A percentile compares a stretch with the other conserved stretches of the same genome.
phyloP scores from a whole-genome alignment of 2,329 filamentous ascomycete species.

The Arthrinium phaeospermum region DNA sequence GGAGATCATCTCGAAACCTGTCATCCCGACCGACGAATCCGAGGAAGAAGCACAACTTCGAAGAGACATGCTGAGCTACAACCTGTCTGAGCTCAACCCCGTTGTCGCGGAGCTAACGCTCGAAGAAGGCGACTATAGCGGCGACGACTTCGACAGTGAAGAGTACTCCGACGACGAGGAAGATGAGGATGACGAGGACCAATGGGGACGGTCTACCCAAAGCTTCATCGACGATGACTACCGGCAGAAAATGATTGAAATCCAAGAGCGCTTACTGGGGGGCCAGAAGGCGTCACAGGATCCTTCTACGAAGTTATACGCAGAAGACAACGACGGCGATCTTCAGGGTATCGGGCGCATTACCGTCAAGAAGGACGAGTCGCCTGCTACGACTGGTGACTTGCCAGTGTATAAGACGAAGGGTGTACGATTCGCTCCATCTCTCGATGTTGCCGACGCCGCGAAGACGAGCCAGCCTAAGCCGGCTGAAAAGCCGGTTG shows the following conservation, averaged over 20 bases:
- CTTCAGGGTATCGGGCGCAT: constrained; percentile 46
- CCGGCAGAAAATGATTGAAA: constrained; percentile 79
- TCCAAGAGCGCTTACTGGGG: constrained; percentile 71
- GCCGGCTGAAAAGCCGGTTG: neutral
- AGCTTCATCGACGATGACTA: constrained; percentile 76
- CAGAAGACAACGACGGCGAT: constrained; percentile 45
- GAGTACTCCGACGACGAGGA: constrained; percentile 59
- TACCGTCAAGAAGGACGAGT: constrained; percentile 41
- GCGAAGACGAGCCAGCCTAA: constrained; percentile 28
- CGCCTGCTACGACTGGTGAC: constrained; percentile 17
- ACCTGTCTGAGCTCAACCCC: constrained; percentile 84
- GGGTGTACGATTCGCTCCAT: constrained; percentile 37
- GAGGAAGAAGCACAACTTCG: constrained; percentile 81
- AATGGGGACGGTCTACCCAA: constrained; percentile 74
- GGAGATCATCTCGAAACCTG: constrained; percentile 51
- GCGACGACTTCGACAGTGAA: constrained; percentile 57
- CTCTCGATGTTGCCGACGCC: constrained; percentile 34
- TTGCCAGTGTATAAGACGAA: constrained; percentile 38
- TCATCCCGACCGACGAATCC: constrained; percentile 77
- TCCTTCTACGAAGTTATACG: constrained; percentile 1
- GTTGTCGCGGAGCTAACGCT: constrained; percentile 92
- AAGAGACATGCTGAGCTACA: constrained; percentile 89
- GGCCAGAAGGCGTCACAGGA: neutral
- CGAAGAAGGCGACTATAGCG: constrained; percentile 68
- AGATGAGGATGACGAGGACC: constrained; percentile 67